Evolutionary conservation across 495 filamentous ascomycete species (phyloP).

Genomic region (Talaromyces ruber): DNA sequence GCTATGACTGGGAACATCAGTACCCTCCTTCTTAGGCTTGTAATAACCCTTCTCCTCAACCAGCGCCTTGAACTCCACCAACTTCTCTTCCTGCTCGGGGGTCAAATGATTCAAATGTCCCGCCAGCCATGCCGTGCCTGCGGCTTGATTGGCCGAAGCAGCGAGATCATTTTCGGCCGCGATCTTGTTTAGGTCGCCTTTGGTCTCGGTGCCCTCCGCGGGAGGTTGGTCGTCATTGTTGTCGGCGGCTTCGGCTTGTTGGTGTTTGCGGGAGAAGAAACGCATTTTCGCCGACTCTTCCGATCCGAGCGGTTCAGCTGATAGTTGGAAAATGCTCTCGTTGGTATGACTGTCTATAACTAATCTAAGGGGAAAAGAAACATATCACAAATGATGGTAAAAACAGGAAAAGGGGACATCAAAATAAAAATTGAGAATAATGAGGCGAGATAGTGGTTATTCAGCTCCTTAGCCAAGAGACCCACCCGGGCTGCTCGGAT

Average conservation of each 20-base stretch:
- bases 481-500: not conserved
- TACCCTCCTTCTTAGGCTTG: constrained; percentile 36
- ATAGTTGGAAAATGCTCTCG: not conserved
- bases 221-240: constrained; percentile 5
- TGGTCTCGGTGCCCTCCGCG: not conserved
- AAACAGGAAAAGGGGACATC: not conserved
- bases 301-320: not conserved
- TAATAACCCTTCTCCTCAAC: constrained; percentile 60
- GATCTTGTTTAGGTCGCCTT: constrained; percentile 7
- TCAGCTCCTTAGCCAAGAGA: not conserved
- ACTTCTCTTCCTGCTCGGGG: constrained; percentile 53
- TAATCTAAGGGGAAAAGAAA: not conserved
- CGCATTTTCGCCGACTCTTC: not conserved
- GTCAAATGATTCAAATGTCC: constrained; percentile 72
- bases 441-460: not conserved
- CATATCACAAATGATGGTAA: not conserved
- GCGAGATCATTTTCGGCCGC: constrained; percentile 30
- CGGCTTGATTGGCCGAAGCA: constrained; percentile 31
- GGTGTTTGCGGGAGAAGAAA: constrained; percentile 5
- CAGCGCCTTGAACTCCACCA: constrained; percentile 59
- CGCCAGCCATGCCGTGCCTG: constrained; percentile 35
- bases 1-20: constrained; percentile 53
- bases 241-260: not conserved
- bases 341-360: not conserved
- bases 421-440: not conserved